A percentile compares a stretch with the other conserved stretches of the same genome.
Conservation (phyloP, 257 asterid genomes). For the Linaria vulgaris region DNA sequence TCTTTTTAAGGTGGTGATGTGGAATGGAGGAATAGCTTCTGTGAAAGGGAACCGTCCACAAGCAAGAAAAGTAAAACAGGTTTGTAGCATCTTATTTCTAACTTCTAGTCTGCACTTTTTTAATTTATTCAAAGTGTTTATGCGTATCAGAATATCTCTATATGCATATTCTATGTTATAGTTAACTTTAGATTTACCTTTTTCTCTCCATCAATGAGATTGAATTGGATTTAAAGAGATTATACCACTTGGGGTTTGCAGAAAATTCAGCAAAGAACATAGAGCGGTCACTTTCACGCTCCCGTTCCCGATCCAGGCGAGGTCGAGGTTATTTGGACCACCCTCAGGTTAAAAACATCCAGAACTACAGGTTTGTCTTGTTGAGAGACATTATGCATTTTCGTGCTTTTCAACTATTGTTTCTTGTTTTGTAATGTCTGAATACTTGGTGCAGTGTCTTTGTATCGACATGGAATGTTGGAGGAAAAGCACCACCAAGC, state of each 20-base stretch:
- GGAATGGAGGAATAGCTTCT: constrained; percentile 82
- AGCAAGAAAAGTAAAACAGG: constrained; percentile 83
- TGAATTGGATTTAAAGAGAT: constrained; percentile 9
- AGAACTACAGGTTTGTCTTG: constrained; percentile 47
- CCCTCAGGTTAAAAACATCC: constrained; percentile 91
- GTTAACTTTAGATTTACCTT: background rate
- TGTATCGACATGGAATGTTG: constrained; percentile 97
- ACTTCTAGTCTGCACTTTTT: background rate
- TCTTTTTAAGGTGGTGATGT: constrained; percentile 61
- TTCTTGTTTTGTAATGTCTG: background rate
- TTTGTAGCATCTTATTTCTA: constrained; percentile 25
- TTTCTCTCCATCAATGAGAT: background rate
- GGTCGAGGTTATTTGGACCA: constrained; percentile 85
- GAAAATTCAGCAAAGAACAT: constrained; percentile 64
- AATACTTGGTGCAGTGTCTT: constrained; percentile 52
- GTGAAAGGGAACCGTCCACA: constrained; percentile 78
- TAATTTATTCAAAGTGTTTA: background rate
- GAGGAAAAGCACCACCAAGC: constrained; percentile 82
- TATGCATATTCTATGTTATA: background rate
- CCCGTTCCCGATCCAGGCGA: constrained; percentile 68
- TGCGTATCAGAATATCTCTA: background rate
- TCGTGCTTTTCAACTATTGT: background rate
- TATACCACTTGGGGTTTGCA: constrained; percentile 33
- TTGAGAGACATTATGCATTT: constrained; percentile 12
- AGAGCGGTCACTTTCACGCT: constrained; percentile 65